These are phyloP conservation scores for Gossypium sturtianum DNA, from an alignment of 345 rosid genomes.

Conservation along the genomic window DNA sequence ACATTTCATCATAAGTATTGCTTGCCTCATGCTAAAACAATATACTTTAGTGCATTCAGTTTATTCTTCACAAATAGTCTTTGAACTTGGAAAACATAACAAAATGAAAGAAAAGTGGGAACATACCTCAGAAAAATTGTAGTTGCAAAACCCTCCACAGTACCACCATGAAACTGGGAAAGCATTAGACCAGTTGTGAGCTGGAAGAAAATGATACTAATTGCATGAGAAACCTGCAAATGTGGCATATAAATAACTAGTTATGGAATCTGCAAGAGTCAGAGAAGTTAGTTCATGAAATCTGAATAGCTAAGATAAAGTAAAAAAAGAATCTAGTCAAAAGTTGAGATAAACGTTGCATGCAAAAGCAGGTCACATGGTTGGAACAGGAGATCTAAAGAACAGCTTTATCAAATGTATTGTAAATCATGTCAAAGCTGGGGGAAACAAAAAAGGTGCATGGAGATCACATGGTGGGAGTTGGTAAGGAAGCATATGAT, in stretches of 20 bases:
- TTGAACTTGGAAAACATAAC: not conserved
- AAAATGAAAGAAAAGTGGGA: not conserved
- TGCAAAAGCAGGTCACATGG: conserved; percentile 15
- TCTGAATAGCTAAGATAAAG: not conserved
- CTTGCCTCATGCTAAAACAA: not conserved
- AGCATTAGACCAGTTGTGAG: not conserved
- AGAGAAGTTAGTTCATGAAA: conserved; percentile 2
- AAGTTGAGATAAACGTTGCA: conserved; percentile 16
- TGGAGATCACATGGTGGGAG: conserved; percentile 22
- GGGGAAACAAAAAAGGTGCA: conserved; percentile 1
- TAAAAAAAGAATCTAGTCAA: conserved; percentile 7
- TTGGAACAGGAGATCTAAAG: not conserved
- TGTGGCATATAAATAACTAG: not conserved
- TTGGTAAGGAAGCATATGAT: conserved; percentile 16
- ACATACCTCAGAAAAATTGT: conserved; percentile 18
- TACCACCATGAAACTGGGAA: not conserved
- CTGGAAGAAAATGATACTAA: not conserved
- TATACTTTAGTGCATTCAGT: not conserved
- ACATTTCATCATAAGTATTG: not conserved
- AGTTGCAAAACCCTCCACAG: conserved; percentile 1
- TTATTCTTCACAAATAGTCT: not conserved
- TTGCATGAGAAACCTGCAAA: not conserved
- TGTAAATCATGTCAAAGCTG: conserved; percentile 9
- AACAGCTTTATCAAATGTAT: conserved; percentile 7
- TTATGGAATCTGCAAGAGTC: not conserved